These are phyloP conservation scores for Fusarium coicis DNA, from an alignment of 2,329 filamentous ascomycete species.

Conservation along the genomic window DNA sequence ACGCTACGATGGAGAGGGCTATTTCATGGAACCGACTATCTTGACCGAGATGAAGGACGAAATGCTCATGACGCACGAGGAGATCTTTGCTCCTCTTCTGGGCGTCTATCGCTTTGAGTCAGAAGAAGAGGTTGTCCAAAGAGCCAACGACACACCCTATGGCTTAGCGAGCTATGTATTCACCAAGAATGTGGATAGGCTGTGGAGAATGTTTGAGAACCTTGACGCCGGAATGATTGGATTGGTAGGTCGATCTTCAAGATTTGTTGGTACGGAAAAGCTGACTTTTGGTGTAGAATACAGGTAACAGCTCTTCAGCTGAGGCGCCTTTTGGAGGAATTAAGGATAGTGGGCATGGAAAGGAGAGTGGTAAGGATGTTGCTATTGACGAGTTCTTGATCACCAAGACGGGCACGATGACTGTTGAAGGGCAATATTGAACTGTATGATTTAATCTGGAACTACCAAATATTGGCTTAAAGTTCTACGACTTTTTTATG, in stretches of 20 bases:
- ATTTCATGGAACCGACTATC: slow-evolving; percentile 31
- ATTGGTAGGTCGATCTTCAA: not conserved
- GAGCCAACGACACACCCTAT: slow-evolving; percentile 24
- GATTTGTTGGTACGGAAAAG: too few relatives aligned
- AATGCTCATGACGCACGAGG: slow-evolving; percentile 24
- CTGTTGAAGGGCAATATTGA: not conserved
- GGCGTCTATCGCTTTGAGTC: slow-evolving; percentile 22
- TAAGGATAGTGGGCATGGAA: slow-evolving; percentile 27
- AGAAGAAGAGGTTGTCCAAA: slow-evolving; percentile 22
- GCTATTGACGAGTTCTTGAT: slow-evolving; percentile 57
- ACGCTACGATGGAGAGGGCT: not conserved
- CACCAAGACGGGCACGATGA: slow-evolving; percentile 49
- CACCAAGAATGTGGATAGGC: slow-evolving; percentile 24
- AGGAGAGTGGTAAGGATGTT: slow-evolving; percentile 53
- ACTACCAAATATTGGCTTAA: accelerated
- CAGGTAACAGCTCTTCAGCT: slow-evolving; percentile 46
- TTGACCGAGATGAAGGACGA: slow-evolving; percentile 5
- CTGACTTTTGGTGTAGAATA: not conserved
- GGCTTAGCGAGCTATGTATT: slow-evolving; percentile 26
- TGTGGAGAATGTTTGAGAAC: slow-evolving; percentile 28
- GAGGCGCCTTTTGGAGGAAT: slow-evolving; percentile 50
- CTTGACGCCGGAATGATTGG: slow-evolving; percentile 37
- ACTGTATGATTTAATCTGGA: accelerated
- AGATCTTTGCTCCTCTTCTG: slow-evolving; percentile 28
- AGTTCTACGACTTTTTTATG: accelerated